Evolutionary conservation across 176 grass and related monocot genomes (phyloP).

Genomic region (Dendrocalamus sinicus): DNA sequence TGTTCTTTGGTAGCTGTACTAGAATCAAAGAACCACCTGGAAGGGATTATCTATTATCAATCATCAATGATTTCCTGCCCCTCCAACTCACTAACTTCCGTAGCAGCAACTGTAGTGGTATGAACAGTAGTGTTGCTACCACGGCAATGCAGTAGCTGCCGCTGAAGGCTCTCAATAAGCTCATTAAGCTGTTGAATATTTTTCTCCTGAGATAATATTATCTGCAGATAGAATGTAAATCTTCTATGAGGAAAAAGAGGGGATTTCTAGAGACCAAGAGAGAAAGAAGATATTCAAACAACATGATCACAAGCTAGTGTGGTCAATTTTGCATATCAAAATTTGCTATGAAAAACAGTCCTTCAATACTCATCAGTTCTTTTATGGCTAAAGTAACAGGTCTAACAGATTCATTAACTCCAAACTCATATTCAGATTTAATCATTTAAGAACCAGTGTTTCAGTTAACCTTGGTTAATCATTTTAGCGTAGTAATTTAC

Average conservation of each 20-base stretch:
- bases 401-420: background rate
- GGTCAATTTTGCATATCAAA: background rate
- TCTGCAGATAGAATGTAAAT: slow-evolving; percentile 41
- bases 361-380: too few relatives aligned
- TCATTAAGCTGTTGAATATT: slow-evolving; percentile 75
- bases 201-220: slow-evolving; percentile 78
- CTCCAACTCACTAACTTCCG: slow-evolving; percentile 55
- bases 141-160: slow-evolving; percentile 72
- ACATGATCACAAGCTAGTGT: background rate
- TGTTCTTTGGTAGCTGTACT: slow-evolving; percentile 37
- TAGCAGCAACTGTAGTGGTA: slow-evolving; percentile 20
- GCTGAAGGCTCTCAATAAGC: slow-evolving; percentile 75
- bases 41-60: slow-evolving; percentile 36
- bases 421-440: background rate
- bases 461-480: background rate
- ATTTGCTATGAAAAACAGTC: background rate
- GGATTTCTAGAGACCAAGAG: background rate
- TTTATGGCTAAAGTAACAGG: background rate
- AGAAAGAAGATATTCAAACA: background rate
- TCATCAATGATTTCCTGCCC: slow-evolving; percentile 58
- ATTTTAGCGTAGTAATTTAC: background rate
- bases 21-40: slow-evolving; percentile 12
- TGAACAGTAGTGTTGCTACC: slow-evolving; percentile 61
- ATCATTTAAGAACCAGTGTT: background rate
- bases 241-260: background rate